These are phyloP conservation scores for Galerina sulciceps DNA, from an alignment of 768 basidiomycete species.

Conservation along the genomic window DNA sequence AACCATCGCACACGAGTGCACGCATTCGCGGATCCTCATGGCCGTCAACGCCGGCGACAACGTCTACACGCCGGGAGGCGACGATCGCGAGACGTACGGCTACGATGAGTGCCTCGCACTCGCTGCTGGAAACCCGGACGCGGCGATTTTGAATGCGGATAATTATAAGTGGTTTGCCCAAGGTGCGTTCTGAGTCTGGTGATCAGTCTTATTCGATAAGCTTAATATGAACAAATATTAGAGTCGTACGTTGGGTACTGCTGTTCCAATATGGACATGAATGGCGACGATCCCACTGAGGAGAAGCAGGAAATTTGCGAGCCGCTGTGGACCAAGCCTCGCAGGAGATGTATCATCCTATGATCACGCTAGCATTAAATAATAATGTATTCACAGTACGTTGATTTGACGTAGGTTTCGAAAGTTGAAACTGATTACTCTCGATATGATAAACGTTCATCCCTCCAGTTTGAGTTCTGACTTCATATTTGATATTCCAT, in stretches of 20 bases:
- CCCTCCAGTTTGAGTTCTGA: too few species aligned
- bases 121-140: neutral
- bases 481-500: too few species aligned
- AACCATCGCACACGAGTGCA: neutral
- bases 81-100: neutral
- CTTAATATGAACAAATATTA: too few species aligned
- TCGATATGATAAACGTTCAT: too few species aligned
- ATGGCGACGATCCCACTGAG: neutral
- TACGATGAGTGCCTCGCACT: neutral
- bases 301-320: neutral
- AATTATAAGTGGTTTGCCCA: neutral
- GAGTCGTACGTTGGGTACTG: too few species aligned
- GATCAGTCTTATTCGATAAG: too few species aligned
- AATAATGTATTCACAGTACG: too few species aligned
- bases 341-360: too few species aligned
- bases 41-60: neutral
- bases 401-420: too few species aligned
- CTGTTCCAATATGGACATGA: neutral
- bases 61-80: neutral
- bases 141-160: neutral
- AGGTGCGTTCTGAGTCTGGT: too few species aligned
- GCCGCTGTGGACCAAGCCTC: neutral
- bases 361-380: too few species aligned
- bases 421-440: too few species aligned
- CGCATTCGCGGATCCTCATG: neutral